Evolutionary conservation across 1,284 basidiomycete genomes (phyloP).

Genomic region (Cryptococcus hybrid): DNA sequence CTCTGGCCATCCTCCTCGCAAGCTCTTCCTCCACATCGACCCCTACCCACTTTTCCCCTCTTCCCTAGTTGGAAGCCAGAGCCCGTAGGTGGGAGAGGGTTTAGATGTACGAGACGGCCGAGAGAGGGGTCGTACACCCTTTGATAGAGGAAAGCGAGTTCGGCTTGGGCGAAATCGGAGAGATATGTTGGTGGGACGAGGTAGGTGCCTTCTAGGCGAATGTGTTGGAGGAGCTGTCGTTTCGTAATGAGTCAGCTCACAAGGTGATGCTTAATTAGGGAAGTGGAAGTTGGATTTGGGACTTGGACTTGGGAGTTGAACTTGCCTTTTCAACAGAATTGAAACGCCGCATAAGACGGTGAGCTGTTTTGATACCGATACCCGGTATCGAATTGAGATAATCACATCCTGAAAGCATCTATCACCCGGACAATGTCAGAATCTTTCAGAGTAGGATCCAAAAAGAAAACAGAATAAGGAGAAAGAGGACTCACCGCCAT

Average conservation of each 20-base stretch:
- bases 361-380: conserved; percentile 95
- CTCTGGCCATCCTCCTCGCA: conserved; percentile 63
- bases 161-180: conserved; percentile 67
- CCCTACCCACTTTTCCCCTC: conserved; percentile 72
- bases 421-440: not conserved
- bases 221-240: conserved; percentile 58
- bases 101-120: conserved; percentile 67
- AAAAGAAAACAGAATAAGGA: not conserved
- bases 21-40: conserved; percentile 49
- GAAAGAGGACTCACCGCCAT: conserved; percentile 64
- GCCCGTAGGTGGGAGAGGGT: conserved; percentile 55
- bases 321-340: conserved; percentile 71
- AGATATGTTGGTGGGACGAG: conserved; percentile 74
- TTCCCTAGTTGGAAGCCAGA: conserved; percentile 53
- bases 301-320: no score
- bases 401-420: conserved; percentile 94
- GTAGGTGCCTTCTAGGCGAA: conserved; percentile 76
- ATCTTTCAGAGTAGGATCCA: no score
- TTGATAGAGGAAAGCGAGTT: conserved; percentile 92
- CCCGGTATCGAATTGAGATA: conserved; percentile 96
- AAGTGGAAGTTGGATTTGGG: no score
- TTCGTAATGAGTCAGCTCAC: no score
- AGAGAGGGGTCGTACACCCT: conserved; percentile 79
- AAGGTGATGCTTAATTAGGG: no score
- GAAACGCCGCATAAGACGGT: conserved; percentile 73